A percentile compares a stretch with the other conserved stretches of the same genome.
phyloP scores from a whole-genome alignment of 257 asterid species.

The Solanum pennellii region DNA sequence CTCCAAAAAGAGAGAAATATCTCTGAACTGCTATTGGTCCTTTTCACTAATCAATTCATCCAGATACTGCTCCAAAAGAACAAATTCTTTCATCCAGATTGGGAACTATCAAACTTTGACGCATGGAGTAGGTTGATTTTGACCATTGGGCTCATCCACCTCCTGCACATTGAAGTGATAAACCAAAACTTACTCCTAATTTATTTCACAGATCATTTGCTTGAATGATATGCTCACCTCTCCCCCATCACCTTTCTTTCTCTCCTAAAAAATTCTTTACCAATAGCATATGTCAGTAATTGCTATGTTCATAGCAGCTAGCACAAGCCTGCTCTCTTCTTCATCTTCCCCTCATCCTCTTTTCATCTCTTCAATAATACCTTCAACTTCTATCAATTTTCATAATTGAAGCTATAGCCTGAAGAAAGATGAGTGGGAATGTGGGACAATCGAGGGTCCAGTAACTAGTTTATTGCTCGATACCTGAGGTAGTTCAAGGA shows the following conservation, averaged over 20 bases:
- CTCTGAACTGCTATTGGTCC: neutral
- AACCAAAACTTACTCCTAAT: neutral
- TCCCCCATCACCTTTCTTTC: neutral
- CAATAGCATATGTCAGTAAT: neutral
- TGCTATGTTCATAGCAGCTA: neutral
- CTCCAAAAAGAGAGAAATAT: neutral
- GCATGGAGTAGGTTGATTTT: neutral
- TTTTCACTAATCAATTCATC: neutral
- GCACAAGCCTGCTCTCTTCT: neutral
- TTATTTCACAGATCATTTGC: neutral
- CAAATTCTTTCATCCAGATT: neutral
- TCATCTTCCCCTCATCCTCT: neutral
- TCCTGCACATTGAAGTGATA: neutral
- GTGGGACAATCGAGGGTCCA: neutral
- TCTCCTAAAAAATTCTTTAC: neutral
- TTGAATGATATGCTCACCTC: neutral
- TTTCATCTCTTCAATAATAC: neutral
- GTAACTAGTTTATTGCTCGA: neutral
- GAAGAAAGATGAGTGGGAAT: neutral
- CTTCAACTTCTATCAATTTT: neutral
- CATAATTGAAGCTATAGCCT: neutral
- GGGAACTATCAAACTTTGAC: neutral
- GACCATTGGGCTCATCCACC: neutral
- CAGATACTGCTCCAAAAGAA: neutral
- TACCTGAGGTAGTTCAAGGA: neutral